Base-by-base conservation (phyloP, 1,284 basidiomycete species). In the Cutaneotrichosporon sp. region DNA sequence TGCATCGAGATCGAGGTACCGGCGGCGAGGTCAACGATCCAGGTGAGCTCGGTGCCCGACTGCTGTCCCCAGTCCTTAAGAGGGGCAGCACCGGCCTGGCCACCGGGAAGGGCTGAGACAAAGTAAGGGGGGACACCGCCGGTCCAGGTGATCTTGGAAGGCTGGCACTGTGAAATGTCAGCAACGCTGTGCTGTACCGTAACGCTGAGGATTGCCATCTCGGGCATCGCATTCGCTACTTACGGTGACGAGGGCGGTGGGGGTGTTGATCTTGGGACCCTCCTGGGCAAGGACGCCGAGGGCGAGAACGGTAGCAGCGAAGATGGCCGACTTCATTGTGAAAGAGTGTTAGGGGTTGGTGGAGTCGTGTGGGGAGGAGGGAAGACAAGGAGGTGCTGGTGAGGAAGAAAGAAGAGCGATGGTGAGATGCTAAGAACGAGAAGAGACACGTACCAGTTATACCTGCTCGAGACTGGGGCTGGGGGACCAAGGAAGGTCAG, bases 41-140 rank as follows among this genome's bases (percentile, higher is more conserved):
- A 92, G 18, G 89, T 89, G 70, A 83, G 73, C 55, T 72, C 76
- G 31, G 76, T 86, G 4, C 82, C 85, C 50, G 61, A 51, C 59
- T 72, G 70, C 61, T 67, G 26, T 55, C 72, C 73, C 49, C 74
- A 74, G 69, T 74, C 72, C 47, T 62, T 40, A 10, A 90, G 86
- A 36, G 89, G 80, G 62, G 83, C 47, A 4, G 85, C 87, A 13
- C 78, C 63, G 56, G 5, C 85, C 71, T 72, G 90, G 85, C 59
- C 85, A 87, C 90, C 89, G 61, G 89, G 89, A 63, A 90, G 78
- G 69, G 89, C 74, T 36, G 86, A 83, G 61, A 90, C 68, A 80
- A 82, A 92, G 82, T 86, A 92, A 0, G 90, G 90, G 30, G 70
- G 67, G 66, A 65, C 60, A 58, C 89, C 89, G 47, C 82, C 86